Evolutionary conservation across 2,329 filamentous ascomycete species (phyloP).

Genomic region (Talaromyces islandicus): DNA sequence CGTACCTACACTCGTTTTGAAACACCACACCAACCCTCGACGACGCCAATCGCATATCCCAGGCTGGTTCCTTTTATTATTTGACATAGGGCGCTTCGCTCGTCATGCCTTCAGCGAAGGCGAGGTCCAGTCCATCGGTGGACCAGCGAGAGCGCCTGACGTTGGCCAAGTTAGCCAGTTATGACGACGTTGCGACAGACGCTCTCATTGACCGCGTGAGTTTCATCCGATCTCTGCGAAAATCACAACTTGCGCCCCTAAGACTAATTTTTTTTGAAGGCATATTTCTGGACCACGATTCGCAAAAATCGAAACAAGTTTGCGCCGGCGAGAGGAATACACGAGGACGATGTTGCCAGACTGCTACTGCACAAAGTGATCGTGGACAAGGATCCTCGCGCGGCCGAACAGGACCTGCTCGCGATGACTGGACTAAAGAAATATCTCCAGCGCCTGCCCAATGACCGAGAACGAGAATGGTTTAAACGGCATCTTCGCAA

Average conservation of each 20-base stretch:
- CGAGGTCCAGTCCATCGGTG: conserved; percentile 22
- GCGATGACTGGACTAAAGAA: conserved; percentile 66
- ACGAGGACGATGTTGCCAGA: conserved; percentile 55
- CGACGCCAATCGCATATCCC: neutral
- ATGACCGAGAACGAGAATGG: conserved; percentile 75
- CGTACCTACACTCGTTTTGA: neutral
- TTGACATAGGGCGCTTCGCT: neutral
- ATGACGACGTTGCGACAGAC: conserved; percentile 95
- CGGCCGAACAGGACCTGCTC: conserved; percentile 68
- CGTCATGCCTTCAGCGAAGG: conserved; percentile 33
- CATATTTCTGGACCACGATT: conserved; percentile 93
- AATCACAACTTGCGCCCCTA: neutral
- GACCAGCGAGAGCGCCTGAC: conserved; percentile 65
- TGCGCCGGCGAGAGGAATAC: conserved; percentile 73
- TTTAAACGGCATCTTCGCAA: conserved; percentile 80
- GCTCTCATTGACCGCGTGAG: conserved; percentile 83
- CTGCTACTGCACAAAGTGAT: conserved; percentile 63
- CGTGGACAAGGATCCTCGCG: conserved; percentile 63
- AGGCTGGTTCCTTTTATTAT: neutral
- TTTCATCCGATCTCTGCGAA: conserved; percentile 35
- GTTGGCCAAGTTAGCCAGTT: conserved; percentile 78
- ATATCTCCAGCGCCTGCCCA: conserved; percentile 62
- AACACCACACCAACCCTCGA: neutral
- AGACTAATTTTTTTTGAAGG: conserved; percentile 46
- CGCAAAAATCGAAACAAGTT: conserved; percentile 90